These are phyloP conservation scores for Microcyclospora pomicola DNA, from an alignment of 2,329 filamentous ascomycete genomes.

Conservation along the genomic window DNA sequence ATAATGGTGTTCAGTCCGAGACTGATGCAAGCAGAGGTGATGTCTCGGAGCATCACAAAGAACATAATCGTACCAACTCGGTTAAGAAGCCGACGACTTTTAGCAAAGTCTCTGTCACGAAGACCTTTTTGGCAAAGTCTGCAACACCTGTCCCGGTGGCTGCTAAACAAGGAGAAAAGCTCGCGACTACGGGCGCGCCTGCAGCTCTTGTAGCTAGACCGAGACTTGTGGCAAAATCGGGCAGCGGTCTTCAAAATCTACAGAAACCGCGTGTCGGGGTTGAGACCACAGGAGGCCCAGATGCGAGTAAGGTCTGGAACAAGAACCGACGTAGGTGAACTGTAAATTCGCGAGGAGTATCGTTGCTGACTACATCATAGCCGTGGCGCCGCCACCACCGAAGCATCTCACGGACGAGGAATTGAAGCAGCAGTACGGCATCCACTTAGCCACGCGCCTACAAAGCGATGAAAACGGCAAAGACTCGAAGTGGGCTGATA, in stretches of 20 bases:
- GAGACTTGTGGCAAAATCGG: slow-evolving; percentile 62
- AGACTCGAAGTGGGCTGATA: slow-evolving; percentile 78
- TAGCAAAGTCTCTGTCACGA: slow-evolving; percentile 76
- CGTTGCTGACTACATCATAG: slow-evolving; percentile 24
- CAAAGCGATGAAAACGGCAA: slow-evolving; percentile 61
- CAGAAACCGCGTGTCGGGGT: slow-evolving; percentile 23
- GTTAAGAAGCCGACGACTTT: slow-evolving; percentile 66
- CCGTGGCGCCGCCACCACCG: slow-evolving; percentile 52
- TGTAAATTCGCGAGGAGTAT: slow-evolving; percentile 1
- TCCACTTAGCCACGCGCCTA: slow-evolving; percentile 67
- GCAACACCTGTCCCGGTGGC: slow-evolving; percentile 37
- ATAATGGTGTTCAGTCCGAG: slow-evolving; percentile 62
- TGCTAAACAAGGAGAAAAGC: slow-evolving; percentile 40
- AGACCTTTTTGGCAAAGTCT: slow-evolving; percentile 68
- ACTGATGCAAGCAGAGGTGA: slow-evolving; percentile 55
- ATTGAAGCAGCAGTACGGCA: slow-evolving; percentile 68
- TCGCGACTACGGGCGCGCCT: slow-evolving; percentile 29
- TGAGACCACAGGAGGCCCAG: slow-evolving; percentile 40
- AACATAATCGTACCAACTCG: slow-evolving; percentile 44
- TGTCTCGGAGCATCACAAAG: slow-evolving; percentile 36
- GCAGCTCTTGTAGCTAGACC: slow-evolving; percentile 41
- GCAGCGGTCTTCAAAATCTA: slow-evolving; percentile 39
- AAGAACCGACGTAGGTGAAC: slow-evolving; percentile 62
- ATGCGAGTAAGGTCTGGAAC: slow-evolving; percentile 71
- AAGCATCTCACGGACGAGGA: slow-evolving; percentile 81